Evolutionary conservation across 2,329 filamentous ascomycete species (phyloP).

Genomic region (Cytospora paraplurivora): DNA sequence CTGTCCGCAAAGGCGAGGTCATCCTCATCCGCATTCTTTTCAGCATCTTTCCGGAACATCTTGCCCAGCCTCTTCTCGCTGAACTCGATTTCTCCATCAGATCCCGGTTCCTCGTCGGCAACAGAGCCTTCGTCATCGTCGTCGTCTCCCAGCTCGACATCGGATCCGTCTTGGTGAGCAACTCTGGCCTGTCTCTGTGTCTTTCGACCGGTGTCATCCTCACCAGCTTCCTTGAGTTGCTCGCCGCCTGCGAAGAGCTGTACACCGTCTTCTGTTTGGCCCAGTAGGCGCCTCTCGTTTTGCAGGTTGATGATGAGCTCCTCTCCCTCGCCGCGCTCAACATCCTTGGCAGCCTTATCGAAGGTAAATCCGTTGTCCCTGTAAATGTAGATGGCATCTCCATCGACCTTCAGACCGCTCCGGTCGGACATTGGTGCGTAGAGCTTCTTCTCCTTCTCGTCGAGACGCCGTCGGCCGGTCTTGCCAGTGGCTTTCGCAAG

Average conservation of each 20-base stretch:
- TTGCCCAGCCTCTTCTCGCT: constrained; percentile 62
- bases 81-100: constrained; percentile 59
- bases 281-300: constrained; percentile 76
- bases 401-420: constrained; percentile 92
- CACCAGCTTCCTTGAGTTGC: constrained; percentile 61
- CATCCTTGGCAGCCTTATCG: constrained; percentile 63
- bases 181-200: constrained; percentile 60
- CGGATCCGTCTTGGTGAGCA: constrained; percentile 60
- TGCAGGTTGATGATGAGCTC: constrained; percentile 92
- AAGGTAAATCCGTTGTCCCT: constrained; percentile 76
- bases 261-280: constrained; percentile 79
- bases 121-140: constrained; percentile 56
- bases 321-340: constrained; percentile 87
- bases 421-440: constrained; percentile 99
- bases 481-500: constrained; percentile 84
- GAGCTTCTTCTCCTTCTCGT: constrained; percentile 94
- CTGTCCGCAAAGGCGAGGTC: constrained; percentile 93
- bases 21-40: constrained; percentile 58
- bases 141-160: constrained; percentile 48
- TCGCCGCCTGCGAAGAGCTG: constrained; percentile 82
- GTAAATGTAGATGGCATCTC: constrained; percentile 91
- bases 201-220: constrained; percentile 64
- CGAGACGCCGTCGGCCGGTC: constrained; percentile 74
- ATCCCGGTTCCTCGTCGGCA: constrained; percentile 54
- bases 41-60: constrained; percentile 57